Evolutionary conservation across 176 grass and related monocot species (phyloP).

Genomic region (Avena sativa): DNA sequence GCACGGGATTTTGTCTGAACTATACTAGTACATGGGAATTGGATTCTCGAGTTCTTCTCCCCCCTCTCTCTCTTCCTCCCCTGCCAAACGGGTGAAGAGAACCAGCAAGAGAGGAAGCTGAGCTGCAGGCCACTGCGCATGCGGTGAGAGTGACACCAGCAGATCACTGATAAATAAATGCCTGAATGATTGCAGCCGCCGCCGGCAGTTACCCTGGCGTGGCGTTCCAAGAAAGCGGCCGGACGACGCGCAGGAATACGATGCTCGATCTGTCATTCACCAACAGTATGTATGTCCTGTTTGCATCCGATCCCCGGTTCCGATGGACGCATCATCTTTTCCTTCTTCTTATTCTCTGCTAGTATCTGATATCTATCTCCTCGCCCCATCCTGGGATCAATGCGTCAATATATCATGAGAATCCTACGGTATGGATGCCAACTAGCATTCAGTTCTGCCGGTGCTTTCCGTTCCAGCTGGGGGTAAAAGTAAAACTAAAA

Average conservation of each 20-base stretch:
- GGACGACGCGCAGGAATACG: slow-evolving; percentile 20
- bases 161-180: neutral
- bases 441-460: neutral
- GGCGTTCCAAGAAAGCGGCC: neutral
- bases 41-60: neutral
- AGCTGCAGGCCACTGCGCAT: neutral
- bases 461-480: neutral
- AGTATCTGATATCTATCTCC: slow-evolving; percentile 9
- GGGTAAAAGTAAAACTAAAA: neutral
- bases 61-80: neutral
- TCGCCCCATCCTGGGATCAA: neutral
- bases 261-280: neutral
- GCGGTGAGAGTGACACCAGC: slow-evolving; percentile 8
- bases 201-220: neutral
- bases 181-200: neutral
- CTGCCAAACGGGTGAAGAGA: slow-evolving; percentile 9
- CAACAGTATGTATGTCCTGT: too few species aligned
- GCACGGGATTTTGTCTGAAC: neutral
- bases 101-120: neutral
- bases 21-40: neutral
- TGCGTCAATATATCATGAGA: neutral
- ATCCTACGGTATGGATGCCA: neutral
- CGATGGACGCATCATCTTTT: slow-evolving; percentile 46
- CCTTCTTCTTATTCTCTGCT: neutral
- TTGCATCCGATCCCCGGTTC: slow-evolving; percentile 19